These are phyloP conservation scores for Sporisorium scitamineum DNA, from an alignment of 1,284 basidiomycete species.

Conservation along the genomic window DNA sequence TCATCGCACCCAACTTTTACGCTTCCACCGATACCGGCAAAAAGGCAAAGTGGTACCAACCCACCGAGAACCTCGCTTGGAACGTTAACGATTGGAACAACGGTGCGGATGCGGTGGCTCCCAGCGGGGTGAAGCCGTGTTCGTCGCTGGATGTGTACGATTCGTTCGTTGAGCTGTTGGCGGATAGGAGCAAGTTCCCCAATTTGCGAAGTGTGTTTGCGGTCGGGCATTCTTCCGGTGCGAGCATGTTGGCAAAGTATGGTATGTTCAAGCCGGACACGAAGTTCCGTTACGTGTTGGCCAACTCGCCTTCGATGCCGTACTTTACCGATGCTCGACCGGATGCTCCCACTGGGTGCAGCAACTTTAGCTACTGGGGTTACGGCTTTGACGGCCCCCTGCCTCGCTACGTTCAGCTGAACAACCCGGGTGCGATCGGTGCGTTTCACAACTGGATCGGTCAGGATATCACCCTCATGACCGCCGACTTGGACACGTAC, in stretches of 20 bases:
- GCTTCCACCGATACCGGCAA: conserved; percentile 7
- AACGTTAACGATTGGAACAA: conserved; percentile 28
- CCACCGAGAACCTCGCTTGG: conserved; percentile 28
- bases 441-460: conserved; percentile 29
- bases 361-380: conserved; percentile 34
- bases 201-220: conserved; percentile 36
- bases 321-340: conserved; percentile 55
- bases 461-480: conserved; percentile 44
- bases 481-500: conserved; percentile 37
- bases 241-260: conserved; percentile 48
- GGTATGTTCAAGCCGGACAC: conserved; percentile 29
- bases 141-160: conserved; percentile 56
- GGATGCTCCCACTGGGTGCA: conserved; percentile 7
- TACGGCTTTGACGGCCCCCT: conserved; percentile 31
- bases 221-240: conserved; percentile 51
- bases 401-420: conserved; percentile 34
- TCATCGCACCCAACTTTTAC: conserved; percentile 47
- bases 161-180: conserved; percentile 28
- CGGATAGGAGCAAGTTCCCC: conserved; percentile 42
- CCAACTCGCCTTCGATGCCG: conserved; percentile 51
- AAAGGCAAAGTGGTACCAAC: conserved; percentile 32
- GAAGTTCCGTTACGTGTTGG: conserved; percentile 34
- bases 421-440: background rate
- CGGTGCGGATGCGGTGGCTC: conserved; percentile 39
- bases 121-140: conserved; percentile 18